Conservation (phyloP, 2,329 filamentous ascomycete genomes). For the Macrophomina phaseolina region DNA sequence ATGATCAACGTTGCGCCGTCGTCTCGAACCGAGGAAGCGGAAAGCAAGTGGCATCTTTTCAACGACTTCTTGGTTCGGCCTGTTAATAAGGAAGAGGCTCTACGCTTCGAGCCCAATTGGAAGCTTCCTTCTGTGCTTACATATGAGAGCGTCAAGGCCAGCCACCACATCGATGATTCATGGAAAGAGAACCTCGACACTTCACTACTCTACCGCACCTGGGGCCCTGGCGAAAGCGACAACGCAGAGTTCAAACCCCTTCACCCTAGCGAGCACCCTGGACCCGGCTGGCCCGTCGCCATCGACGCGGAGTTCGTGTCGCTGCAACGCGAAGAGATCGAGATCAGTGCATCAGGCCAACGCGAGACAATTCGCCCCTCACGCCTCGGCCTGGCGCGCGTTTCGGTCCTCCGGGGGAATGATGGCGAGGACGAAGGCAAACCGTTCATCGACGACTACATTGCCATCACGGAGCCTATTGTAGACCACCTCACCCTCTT, state of each 20-base stretch:
- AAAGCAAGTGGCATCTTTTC: slow-evolving; percentile 90
- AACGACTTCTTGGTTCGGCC: slow-evolving; percentile 94
- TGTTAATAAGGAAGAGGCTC: slow-evolving; percentile 79
- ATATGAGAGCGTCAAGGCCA: slow-evolving; percentile 81
- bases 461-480: slow-evolving; percentile 85
- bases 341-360: slow-evolving; percentile 93
- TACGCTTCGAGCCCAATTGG: slow-evolving; percentile 89
- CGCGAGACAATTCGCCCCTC: slow-evolving; percentile 90
- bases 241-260: slow-evolving; percentile 67
- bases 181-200: slow-evolving; percentile 90
- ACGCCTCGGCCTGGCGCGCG: slow-evolving; percentile 88
- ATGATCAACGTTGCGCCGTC: slow-evolving; percentile 83
- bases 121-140: slow-evolving; percentile 88
- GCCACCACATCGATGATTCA: slow-evolving; percentile 80
- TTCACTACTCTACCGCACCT: slow-evolving; percentile 79
- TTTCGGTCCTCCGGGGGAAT: slow-evolving; percentile 83
- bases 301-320: slow-evolving; percentile 97
- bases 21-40: slow-evolving; percentile 59
- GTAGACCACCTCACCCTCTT: slow-evolving; percentile 95
- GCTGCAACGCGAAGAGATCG: slow-evolving; percentile 89
- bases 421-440: slow-evolving; percentile 66
- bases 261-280: slow-evolving; percentile 68
- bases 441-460: slow-evolving; percentile 97
- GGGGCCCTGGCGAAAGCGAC: slow-evolving; percentile 52
- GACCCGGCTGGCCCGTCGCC: slow-evolving; percentile 76